Conservation (phyloP, 352 stramenopile species). For the Thalassiosira sp. region DNA sequence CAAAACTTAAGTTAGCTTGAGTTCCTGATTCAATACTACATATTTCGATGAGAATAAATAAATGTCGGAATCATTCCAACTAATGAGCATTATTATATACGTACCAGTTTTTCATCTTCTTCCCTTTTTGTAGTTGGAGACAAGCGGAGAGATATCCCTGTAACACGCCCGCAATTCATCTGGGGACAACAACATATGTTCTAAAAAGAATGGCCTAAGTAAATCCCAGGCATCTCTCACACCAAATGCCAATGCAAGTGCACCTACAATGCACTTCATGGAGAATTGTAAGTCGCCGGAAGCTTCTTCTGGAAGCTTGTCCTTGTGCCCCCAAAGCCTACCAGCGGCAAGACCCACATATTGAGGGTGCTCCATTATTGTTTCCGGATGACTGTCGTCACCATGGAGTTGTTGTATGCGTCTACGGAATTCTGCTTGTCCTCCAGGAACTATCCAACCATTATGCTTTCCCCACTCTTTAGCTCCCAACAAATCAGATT, state of each 20-base stretch:
- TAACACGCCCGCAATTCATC: slow-evolving; percentile 51
- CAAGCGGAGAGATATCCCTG: slow-evolving; percentile 30
- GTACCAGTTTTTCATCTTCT: slow-evolving; percentile 10
- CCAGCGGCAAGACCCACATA: slow-evolving; percentile 60
- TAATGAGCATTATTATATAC: too few relatives aligned
- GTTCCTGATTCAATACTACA: not conserved
- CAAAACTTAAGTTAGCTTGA: too few relatives aligned
- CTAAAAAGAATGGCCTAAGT: slow-evolving; percentile 55
- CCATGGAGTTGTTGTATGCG: slow-evolving; percentile 9
- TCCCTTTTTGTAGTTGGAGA: slow-evolving; percentile 23
- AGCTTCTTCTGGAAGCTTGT: slow-evolving; percentile 42
- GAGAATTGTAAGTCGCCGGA: slow-evolving; percentile 62
- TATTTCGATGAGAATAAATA: not conserved
- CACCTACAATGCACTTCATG: slow-evolving; percentile 60
- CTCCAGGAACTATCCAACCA: slow-evolving; percentile 45
- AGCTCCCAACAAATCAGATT: slow-evolving; percentile 32
- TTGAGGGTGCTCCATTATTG: slow-evolving; percentile 16
- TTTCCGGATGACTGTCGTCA: not conserved
- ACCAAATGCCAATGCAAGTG: slow-evolving; percentile 54
- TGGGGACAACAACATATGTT: slow-evolving; percentile 57
- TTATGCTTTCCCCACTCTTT: slow-evolving; percentile 33
- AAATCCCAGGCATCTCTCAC: slow-evolving; percentile 47
- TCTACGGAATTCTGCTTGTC: slow-evolving; percentile 37
- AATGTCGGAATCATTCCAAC: not conserved
- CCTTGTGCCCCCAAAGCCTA: slow-evolving; percentile 46